A percentile compares a stretch with the other conserved stretches of the same genome.
Conservation (phyloP, 148 eudicot species). For the Spergularia bocconei region DNA sequence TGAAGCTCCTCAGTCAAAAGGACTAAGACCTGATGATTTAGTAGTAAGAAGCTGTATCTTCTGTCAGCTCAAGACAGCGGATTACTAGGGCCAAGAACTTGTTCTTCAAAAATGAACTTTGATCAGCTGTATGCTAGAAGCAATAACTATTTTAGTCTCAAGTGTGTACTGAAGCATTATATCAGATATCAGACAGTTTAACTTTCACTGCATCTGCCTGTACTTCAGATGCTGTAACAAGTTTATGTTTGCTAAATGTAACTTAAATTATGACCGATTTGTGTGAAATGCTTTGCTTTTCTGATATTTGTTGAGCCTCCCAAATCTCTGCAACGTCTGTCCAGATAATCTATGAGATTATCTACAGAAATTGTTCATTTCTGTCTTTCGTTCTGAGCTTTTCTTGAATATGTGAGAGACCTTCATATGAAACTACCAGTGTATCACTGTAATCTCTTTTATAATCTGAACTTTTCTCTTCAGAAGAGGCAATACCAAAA, state of each 20-base stretch:
- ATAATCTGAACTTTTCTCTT: neutral
- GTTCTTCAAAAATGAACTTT: neutral
- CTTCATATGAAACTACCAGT: too few relatives aligned
- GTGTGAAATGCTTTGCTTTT: slow-evolving; percentile 8
- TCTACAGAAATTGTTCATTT: too few relatives aligned
- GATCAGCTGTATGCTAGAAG: neutral
- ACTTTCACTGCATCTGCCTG: neutral
- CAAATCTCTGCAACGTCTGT: too few relatives aligned
- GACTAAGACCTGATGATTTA: too few relatives aligned
- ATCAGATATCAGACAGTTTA: neutral
- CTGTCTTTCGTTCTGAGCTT: too few relatives aligned
- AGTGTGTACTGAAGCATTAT: neutral
- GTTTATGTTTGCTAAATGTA: neutral
- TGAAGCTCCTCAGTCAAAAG: too few relatives aligned
- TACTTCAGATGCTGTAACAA: neutral
- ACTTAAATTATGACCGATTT: slow-evolving; percentile 7
- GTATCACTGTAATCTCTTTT: neutral
- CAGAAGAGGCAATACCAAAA: neutral
- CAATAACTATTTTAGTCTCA: neutral
- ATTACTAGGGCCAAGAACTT: neutral
- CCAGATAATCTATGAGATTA: too few relatives aligned
- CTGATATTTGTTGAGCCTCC: neutral
- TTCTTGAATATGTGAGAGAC: too few relatives aligned
- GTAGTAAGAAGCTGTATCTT: too few relatives aligned
- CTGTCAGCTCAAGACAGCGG: too few relatives aligned